Base-by-base conservation (phyloP, 2,329 filamentous ascomycete species). In the Fusarium solani-melongenae region DNA sequence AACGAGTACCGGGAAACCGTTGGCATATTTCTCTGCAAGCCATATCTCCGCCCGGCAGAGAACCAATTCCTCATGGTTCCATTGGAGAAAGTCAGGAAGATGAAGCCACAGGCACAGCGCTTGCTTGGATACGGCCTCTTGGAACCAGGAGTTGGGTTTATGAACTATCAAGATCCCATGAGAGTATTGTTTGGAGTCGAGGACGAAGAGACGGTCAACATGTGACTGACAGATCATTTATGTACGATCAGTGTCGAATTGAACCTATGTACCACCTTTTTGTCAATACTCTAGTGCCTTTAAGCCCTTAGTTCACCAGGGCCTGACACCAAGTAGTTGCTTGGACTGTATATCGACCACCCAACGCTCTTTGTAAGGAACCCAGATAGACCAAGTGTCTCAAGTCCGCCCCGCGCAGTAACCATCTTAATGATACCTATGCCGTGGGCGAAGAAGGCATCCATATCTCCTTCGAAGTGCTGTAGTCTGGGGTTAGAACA, bases 81-180 rank as follows among this genome's bases (percentile, higher is more conserved):
- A 0, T 31, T 64, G 20, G 69, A 71, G 4, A 64, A 66, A 14
- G 64, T 44, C 0, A 36, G 55, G 12, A 59, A 70, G n/a, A 63
- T 72, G 15, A 69, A 56, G 9, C 70, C 70, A 0, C 70, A 72
- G 14, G 68, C 69, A 7, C 64, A 71, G 17, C 46, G 70, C 8
- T 22, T 72, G 11, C 27, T 72, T 1, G 70, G 70, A 0, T 72
- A 72, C 22, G 70, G 70, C 0, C 34, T 72, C 2, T 70, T 64
- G 8, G 57, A 62, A 7, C 70, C 70, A 6, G 66, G 59, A 0
- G 22, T 71, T 10, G 70, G 70, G 0, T 68, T 72, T 10, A 69
- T 71, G 38, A 71, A 68, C 34, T 72, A 72, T 17, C 69, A 72
- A n/a, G 70, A 72, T 27, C 70, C 68, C 0, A 72, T 72, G 70